Base-by-base conservation (phyloP, 768 basidiomycete species). In the Phaeotremella skinneri region DNA sequence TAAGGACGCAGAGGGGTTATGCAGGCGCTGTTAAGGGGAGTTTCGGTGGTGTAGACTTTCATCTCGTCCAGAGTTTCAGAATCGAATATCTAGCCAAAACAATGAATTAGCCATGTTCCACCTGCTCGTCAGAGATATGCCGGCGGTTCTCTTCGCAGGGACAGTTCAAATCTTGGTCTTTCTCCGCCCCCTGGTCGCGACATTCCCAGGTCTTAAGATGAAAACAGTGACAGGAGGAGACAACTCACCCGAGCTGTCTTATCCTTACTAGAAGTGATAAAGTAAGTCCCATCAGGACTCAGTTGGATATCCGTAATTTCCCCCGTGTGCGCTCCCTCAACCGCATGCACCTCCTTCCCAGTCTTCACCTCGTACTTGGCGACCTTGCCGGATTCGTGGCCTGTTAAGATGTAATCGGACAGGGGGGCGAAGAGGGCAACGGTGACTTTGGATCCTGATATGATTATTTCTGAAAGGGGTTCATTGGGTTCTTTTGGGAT, bases 351-450 rank as follows among this genome's bases (percentile, higher is more conserved):
- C 79, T 96, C 91, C 41, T 93, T 88, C 45, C 91, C 92, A 0
- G 85, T 83, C 75, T 86, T 87, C 58, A 86, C 85, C 70, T 97
- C 90, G 81, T 91, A 98, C 39, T 96, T 81, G 6, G 90, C 87
- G 32, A 97, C 83, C 75, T 94, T 97, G 17, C 96, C 96, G 42
- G 90, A 91, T 79, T 97, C 93, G 79, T 99, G 96, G 4, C 91
- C 94, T 2, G 92, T 94, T 59, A 98, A 80, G 76, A 99, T 86
- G 62, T 87, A 77, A 39, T 86, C 83, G 23, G 87, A 86, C 13
- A 82, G 81, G 51, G 87, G 83, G 3, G 90, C 88, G 78, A 96
- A 98, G 3, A 90, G 86, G 74, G 91, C 93, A 39, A 98, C 91
- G 1, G 91, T 97, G n/a, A 92, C 90, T 79, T 98, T 98, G 59